These are phyloP conservation scores for Fusarium euwallaceae DNA, from an alignment of 2,329 filamentous ascomycete species.

Conservation along the genomic window DNA sequence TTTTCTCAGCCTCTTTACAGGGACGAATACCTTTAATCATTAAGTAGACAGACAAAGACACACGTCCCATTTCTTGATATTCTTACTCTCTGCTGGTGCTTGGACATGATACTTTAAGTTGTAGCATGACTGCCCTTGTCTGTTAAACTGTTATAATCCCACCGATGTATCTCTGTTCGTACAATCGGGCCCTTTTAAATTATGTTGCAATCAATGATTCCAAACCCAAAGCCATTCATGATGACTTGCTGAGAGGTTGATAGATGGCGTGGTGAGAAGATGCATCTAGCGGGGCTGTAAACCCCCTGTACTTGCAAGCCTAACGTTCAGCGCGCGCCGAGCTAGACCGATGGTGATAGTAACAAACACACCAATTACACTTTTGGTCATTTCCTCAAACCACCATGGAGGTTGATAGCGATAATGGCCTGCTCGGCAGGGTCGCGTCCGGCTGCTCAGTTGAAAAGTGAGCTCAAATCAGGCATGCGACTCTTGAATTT, in stretches of 20 bases:
- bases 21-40: not conserved
- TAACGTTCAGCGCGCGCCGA: conserved; percentile 36
- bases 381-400: conserved; percentile 1
- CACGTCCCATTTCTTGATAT: not conserved
- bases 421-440: conserved; percentile 62
- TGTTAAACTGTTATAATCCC: not conserved
- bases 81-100: not conserved
- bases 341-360: conserved; percentile 2
- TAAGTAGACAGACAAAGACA: conserved; percentile 10
- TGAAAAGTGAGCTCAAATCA: conserved; percentile 63
- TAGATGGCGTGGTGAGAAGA: conserved; percentile 10
- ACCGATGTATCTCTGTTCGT: not conserved
- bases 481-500: conserved; percentile 20
- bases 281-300: conserved; percentile 46
- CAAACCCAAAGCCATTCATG: not conserved
- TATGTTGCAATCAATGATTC: not conserved
- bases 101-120: not conserved
- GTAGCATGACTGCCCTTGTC: not conserved
- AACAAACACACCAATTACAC: conserved; percentile 3
- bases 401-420: conserved; percentile 68
- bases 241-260: not conserved
- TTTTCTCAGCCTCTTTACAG: not conserved
- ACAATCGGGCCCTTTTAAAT: not conserved
- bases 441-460: conserved; percentile 66
- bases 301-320: conserved; percentile 49